Conservation (phyloP, 768 basidiomycete genomes). For the Roridomyces roridus region DNA sequence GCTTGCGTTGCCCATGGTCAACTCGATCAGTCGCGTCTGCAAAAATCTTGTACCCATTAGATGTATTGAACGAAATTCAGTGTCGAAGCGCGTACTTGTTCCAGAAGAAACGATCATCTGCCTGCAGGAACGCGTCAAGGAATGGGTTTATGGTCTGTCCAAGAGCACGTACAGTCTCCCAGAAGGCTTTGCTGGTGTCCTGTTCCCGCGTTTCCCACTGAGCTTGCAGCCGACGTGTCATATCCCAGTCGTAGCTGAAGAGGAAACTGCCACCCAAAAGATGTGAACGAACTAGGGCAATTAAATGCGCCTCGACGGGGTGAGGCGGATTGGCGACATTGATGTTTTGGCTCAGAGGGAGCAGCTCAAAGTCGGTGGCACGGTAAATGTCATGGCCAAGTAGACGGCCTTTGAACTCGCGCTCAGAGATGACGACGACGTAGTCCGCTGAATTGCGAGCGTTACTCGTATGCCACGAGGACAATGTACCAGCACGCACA, state of each 20-base stretch:
- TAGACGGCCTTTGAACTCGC: conserved; percentile 77
- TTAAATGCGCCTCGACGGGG: conserved; percentile 86
- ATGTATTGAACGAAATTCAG: conserved; percentile 60
- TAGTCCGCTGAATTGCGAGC: conserved; percentile 76
- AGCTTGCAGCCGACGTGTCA: conserved; percentile 86
- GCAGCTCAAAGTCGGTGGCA: conserved; percentile 89
- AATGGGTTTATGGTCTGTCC: background rate
- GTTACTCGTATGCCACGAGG: background rate
- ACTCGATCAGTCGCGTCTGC: conserved; percentile 45
- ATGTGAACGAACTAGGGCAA: conserved; percentile 87
- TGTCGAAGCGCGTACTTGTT: conserved; percentile 64
- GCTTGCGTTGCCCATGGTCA: conserved; percentile 51
- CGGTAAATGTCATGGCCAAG: conserved; percentile 89
- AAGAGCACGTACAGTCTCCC: conserved; percentile 73
- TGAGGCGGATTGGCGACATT: conserved; percentile 74
- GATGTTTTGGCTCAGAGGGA: conserved; percentile 80
- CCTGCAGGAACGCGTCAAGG: conserved; percentile 50
- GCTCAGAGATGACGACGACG: conserved; percentile 85
- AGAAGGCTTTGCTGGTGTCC: conserved; percentile 63
- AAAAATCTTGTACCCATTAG: conserved; percentile 63
- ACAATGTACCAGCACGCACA: conserved; percentile 53
- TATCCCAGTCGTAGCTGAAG: conserved; percentile 90
- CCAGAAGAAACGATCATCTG: conserved; percentile 98
- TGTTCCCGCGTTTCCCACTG: conserved; percentile 69
- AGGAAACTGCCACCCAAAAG: conserved; percentile 80